These are phyloP conservation scores for Lagenaria siceraria DNA, from an alignment of 306 rosid genomes.

Conservation along the genomic window DNA sequence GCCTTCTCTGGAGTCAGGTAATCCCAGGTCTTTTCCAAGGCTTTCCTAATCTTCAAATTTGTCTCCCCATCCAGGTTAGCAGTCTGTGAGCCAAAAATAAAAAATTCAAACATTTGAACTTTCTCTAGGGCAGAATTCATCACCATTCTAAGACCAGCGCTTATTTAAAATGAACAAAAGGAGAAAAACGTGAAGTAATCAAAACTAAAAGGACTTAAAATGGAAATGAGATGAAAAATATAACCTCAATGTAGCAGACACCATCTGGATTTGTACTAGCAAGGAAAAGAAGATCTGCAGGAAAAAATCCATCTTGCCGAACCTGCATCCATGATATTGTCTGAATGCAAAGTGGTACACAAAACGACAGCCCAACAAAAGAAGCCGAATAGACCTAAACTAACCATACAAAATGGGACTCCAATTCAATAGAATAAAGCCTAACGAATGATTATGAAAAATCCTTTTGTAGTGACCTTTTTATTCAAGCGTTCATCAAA, in stretches of 20 bases:
- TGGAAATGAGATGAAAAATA: not conserved
- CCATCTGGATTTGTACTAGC: slow-evolving; percentile 85
- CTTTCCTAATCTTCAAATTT: slow-evolving; percentile 85
- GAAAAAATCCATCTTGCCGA: slow-evolving; percentile 71
- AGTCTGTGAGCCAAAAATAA: slow-evolving; percentile 37
- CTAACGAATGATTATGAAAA: not conserved
- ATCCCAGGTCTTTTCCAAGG: slow-evolving; percentile 86
- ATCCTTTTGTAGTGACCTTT: not conserved
- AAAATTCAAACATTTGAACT: not conserved
- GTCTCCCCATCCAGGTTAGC: slow-evolving; percentile 98
- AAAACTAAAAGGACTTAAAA: not conserved
- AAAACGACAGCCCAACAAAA: not conserved
- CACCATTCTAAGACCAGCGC: not conserved
- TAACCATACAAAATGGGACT: not conserved
- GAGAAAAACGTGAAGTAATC: not conserved
- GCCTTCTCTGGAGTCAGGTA: slow-evolving; percentile 71
- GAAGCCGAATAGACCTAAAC: not conserved
- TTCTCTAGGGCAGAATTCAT: not conserved
- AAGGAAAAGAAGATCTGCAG: slow-evolving; percentile 84
- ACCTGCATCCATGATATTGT: slow-evolving; percentile 30
- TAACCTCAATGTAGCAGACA: slow-evolving; percentile 88
- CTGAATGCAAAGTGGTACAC: not conserved
- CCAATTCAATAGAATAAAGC: not conserved
- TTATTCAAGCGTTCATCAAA: not conserved
- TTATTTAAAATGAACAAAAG: not conserved